Base-by-base conservation (phyloP, 108 stramenopile genomes). In the Cyclotella distinguenda region DNA sequence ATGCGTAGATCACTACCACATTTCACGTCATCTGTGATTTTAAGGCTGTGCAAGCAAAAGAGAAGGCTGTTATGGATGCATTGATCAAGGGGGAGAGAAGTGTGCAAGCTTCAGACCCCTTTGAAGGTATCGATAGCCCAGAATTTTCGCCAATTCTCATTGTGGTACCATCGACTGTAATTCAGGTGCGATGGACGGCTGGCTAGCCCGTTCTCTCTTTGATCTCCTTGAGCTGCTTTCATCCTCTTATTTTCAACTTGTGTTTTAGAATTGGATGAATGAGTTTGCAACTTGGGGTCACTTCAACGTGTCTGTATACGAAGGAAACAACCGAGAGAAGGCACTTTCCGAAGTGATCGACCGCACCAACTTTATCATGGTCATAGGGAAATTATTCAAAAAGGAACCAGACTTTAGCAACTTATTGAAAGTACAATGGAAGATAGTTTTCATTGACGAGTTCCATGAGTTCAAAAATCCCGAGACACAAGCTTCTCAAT, bases 401-500 rank as follows among this genome's bases (percentile, higher is more conserved):
- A 49, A 66, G 47, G 58, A 51, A 10, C 40, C 48, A 28, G 75
- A 81, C 40, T 82, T 81, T 47, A 43, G 58, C 13, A 61, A 71
- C 22, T 33, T 89, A 25, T 47, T 66, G 1, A 47, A 30, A 9
- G 48, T 88, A 26, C 39, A 68, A 31, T 95, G 94, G 94, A 91
- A 85, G 54, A 76, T 92, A 15, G 64, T 90, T 13, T 67, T 95
- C 32, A 79, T 91, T 26, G 94, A 95, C 60, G 94, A 95, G 54
- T 90, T 77, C 53, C 94, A 95, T 52, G 85, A 83, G 25, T 92
- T 70, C 56, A 95, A 90, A 55, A 72, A 78, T 38, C 43, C 45
- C 32, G 46, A 70, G 53, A 45, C 78, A 27, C 62, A 66, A 33
- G 54, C 60, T 3, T 52, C 54, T 30, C 45, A 56, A 68, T 38